These are phyloP conservation scores for Waltergamsia citrina DNA, from an alignment of 2,329 filamentous ascomycete species.

Conservation along the genomic window DNA sequence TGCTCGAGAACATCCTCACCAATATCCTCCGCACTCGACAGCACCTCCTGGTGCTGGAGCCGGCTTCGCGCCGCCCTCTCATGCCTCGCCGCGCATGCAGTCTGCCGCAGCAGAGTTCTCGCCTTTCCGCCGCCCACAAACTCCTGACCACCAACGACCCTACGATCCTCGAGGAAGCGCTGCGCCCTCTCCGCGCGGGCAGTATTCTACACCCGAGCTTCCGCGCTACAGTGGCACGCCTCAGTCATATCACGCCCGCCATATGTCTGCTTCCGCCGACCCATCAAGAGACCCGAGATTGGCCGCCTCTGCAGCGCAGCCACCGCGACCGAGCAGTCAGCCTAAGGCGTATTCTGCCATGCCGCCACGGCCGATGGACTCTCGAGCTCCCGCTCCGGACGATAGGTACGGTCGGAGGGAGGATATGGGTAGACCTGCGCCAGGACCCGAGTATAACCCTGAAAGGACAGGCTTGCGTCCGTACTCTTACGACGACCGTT, in stretches of 20 bases:
- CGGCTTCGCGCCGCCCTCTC: conserved; percentile 35
- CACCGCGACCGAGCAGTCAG: conserved; percentile 41
- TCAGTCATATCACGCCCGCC: conserved; percentile 36
- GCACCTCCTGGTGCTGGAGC: conserved; percentile 30
- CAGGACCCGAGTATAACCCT: conserved; percentile 40
- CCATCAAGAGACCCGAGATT: conserved; percentile 28
- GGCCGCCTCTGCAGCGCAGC: conserved; percentile 24
- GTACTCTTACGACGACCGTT: conserved; percentile 40
- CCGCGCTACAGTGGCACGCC: conserved; percentile 52
- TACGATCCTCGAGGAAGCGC: conserved; percentile 38
- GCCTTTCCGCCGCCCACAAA: conserved; percentile 58
- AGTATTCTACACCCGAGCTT: conserved; percentile 46
- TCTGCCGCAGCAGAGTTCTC: conserved; percentile 48
- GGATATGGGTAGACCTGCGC: conserved; percentile 26
- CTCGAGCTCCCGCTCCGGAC: no score
- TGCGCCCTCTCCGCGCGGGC: conserved; percentile 37
- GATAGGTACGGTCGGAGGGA: conserved; percentile 41
- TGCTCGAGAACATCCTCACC: conserved; percentile 28
- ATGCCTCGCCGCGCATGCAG: conserved; percentile 47
- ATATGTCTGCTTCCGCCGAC: conserved; percentile 37
- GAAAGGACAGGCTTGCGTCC: conserved; percentile 36
- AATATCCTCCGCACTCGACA: conserved; percentile 32
- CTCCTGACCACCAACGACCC: conserved; percentile 56
- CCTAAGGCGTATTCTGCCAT: conserved; percentile 36
- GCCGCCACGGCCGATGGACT: conserved; percentile 34